These are phyloP conservation scores for Trametes hirsuta DNA, from an alignment of 1,284 basidiomycete genomes.

Conservation along the genomic window DNA sequence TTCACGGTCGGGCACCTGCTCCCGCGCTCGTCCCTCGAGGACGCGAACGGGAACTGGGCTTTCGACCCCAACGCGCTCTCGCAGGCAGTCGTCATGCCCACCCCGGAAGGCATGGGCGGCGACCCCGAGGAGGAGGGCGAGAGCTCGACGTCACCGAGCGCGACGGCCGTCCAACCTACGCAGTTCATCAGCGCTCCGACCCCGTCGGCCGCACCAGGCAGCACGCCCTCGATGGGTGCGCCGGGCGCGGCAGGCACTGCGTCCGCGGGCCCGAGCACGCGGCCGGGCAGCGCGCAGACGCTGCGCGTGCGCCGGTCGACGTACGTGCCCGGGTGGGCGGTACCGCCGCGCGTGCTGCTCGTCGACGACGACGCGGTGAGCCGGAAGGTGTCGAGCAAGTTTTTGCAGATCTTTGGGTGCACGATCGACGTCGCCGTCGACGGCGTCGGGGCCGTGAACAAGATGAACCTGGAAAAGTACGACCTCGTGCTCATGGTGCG, in stretches of 20 bases:
- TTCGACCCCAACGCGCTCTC: conserved; percentile 45
- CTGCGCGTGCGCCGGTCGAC: conserved; percentile 73
- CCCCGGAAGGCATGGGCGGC: conserved; percentile 36
- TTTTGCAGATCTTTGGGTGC: conserved; percentile 95
- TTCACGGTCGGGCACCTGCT: conserved; percentile 83
- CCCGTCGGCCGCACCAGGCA: conserved; percentile 18
- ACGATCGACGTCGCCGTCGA: conserved; percentile 94
- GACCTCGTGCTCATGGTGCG: conserved; percentile 93
- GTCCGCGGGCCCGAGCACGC: conserved; percentile 12
- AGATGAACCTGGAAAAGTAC: conserved; percentile 96
- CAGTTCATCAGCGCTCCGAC: conserved; percentile 27
- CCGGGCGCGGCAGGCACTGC: conserved; percentile 1
- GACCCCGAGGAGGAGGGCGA: conserved; percentile 35
- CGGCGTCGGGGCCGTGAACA: conserved; percentile 91
- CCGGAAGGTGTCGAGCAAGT: conserved; percentile 87
- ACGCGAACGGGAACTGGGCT: conserved; percentile 61
- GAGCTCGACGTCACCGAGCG: conserved; percentile 20
- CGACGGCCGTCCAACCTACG: conserved; percentile 19
- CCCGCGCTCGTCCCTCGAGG: conserved; percentile 57
- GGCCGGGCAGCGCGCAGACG: conserved; percentile 43
- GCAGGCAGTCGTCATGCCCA: conserved; percentile 36
- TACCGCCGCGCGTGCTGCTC: conserved; percentile 84
- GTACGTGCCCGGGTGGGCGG: conserved; percentile 88
- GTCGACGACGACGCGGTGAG: conserved; percentile 97
- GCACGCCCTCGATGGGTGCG: neutral